Base-by-base conservation (phyloP, 176 grass and related monocot genomes). In the Musa itinerans region DNA sequence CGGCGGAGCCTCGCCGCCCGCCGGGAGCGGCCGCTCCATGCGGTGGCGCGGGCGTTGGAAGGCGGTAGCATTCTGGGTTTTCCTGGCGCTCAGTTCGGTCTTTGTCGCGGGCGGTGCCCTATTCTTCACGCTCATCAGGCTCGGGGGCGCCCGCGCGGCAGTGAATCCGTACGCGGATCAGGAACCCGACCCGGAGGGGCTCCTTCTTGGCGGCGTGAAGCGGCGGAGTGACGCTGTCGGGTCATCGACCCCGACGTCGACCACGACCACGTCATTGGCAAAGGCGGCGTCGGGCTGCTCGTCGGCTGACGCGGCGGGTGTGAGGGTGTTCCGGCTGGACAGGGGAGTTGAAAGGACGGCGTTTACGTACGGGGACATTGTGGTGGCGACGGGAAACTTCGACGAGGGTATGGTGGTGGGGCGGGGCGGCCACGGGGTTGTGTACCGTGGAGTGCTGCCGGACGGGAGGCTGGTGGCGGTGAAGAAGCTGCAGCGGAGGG, bases 351-450 rank as follows among this genome's bases (percentile, higher is more conserved):
- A 1, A 15, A 48, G 9, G 57, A 86, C 79, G 10, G 80, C 73
- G 29, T 91, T 94, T 78, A 99, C 90, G 21, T 98, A 91, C 71
- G 53, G 54, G 27, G 90, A 94, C 85, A 94, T 98, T 74, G 80
- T 94, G 61, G 78, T 69, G 6, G 90, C 90, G n/a, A 98, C 95
- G 9, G 54, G 76, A 11, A 82, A 91, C 76, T 98, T 98, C 78
- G 82, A 88, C 3, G 82, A 91, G 10, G 75, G 84, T 71, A 80
- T 90, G 22, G 84, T 98, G 52, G 74, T 98, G 14, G 95, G 95
- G 16, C 74, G 90, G 0, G 95, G 95, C 1, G 95, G 95, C 29
- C 93, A 85, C 68, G 88, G 95, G 19, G 86, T 93, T 72, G 95
- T 98, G 25, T 98, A 98, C 78, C 82, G 84, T 13, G 95, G 90